Evolutionary conservation across 495 filamentous ascomycete species (phyloP), one percentile per base, ranked within the genome.

Genomic region (Podospora pseudopauciseta): DNA sequence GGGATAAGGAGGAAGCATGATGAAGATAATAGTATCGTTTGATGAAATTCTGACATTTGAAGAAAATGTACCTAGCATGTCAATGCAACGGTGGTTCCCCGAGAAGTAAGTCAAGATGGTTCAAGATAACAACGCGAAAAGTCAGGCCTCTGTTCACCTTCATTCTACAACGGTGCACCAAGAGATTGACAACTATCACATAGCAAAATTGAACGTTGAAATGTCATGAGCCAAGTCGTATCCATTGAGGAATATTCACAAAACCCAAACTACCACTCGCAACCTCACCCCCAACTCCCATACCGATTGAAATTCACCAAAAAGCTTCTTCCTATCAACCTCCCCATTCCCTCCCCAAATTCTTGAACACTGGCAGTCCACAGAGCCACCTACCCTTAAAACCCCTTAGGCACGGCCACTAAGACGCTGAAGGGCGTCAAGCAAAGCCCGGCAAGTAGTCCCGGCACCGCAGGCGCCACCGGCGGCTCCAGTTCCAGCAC

Each of bases 401-500:
- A 32, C 4, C 30, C 9, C 39, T 49, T 49, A 49, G 39, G 55
- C 59, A 5, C 23, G 27, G 0, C 30, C 39, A 34, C 54, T 65
- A 44, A 71, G 19, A 20, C 34, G 20, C 58, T 60, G 34, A 27
- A 65, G 30, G 0, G 63, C 66, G 60, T 68, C 69, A 20, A 71
- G n/a, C 32, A 71, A 20, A 4, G 62, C 67, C 26, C 66, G 57
- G 63, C 69, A 71, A 18, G 19, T 18, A 0, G 69, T 68, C 3
- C 66, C 66, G 0, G 62, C 23, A 18, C 70, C 70, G 6, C 64
- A 67, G 2, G 64, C 58, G n/a, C 70, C 70, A 49, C 60, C 70
- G 0, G 68, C 61, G 18, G 26, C 20, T n/a, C 54, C 64, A 19
- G 68, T 63, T 53, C 55, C 70, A 28, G 68, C 34, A 2, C 55